Conservation (phyloP, 2,329 filamentous ascomycete species). For the Pyricularia sp. region DNA sequence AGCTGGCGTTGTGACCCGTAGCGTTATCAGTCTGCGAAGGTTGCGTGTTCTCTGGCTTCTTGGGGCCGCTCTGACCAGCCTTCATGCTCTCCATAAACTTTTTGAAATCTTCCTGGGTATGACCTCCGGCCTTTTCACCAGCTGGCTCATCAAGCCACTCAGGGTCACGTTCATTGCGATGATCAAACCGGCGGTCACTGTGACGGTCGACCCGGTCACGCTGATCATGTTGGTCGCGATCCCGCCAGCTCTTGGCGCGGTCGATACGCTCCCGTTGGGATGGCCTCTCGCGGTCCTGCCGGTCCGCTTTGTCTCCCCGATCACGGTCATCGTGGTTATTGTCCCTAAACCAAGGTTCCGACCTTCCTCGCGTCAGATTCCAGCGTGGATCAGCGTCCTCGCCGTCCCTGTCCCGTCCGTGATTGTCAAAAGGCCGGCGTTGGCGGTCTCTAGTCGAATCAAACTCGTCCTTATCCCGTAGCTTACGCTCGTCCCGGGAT, state of each 20-base stretch:
- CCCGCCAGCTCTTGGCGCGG: constrained; percentile 48
- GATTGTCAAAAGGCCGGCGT: constrained; percentile 14
- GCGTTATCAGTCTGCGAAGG: constrained; percentile 19
- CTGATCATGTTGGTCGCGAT: constrained; percentile 28
- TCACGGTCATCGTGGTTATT: constrained; percentile 2
- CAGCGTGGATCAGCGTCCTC: constrained; percentile 46
- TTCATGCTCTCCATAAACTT: constrained; percentile 92
- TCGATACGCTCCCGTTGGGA: constrained; percentile 41
- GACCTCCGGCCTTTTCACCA: constrained; percentile 55
- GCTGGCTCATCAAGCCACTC: constrained; percentile 77
- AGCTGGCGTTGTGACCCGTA: constrained; percentile 31
- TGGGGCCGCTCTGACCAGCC: constrained; percentile 35
- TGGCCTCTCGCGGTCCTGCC: constrained; percentile 27
- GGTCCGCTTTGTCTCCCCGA: constrained; percentile 1
- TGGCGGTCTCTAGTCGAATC: constrained; percentile 19
- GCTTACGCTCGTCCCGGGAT: constrained; percentile 29
- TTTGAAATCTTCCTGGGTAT: constrained; percentile 84
- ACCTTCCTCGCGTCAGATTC: constrained; percentile 51
- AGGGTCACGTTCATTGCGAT: constrained; percentile 62
- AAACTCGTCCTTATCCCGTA: constrained; percentile 33
- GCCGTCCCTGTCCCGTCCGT: constrained; percentile 30
- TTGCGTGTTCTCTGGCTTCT: constrained; percentile 23
- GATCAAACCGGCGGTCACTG: constrained; percentile 42
- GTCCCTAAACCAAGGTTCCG: constrained; percentile 55
- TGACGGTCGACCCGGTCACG: constrained; percentile 34